Conservation (phyloP, 306 rosid genomes). For the Trifolium subterraneum region DNA sequence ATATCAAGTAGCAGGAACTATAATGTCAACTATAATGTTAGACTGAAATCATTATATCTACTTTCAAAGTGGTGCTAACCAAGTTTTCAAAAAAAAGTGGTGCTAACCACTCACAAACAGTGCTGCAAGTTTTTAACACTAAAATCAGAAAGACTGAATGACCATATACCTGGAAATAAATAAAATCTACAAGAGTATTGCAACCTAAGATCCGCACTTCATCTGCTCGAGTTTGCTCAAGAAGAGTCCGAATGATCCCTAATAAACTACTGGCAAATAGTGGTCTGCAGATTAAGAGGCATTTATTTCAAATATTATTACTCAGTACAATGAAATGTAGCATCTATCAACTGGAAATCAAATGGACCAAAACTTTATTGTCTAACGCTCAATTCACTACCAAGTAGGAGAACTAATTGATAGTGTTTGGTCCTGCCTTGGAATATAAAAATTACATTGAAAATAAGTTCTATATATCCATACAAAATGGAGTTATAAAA, state of each 20-base stretch:
- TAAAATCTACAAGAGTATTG: slow-evolving; percentile 70
- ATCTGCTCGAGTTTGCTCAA: slow-evolving; percentile 73
- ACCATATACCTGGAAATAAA: slow-evolving; percentile 73
- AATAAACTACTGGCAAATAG: slow-evolving; percentile 81
- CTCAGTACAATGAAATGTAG: slow-evolving; percentile 23
- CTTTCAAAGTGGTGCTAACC: slow-evolving; percentile 27
- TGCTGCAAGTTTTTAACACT: slow-evolving; percentile 14
- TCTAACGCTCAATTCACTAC: slow-evolving; percentile 24
- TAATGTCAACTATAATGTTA: slow-evolving; percentile 16
- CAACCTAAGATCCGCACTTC: slow-evolving; percentile 87
- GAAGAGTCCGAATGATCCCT: slow-evolving; percentile 76
- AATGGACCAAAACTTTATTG: slow-evolving; percentile 30
- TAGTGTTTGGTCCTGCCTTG: slow-evolving; percentile 22
- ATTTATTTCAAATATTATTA: slow-evolving; percentile 37
- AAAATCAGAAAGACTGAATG: slow-evolving; percentile 40
- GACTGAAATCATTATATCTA: slow-evolving; percentile 33
- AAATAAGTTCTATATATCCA: slow-evolving; percentile 3
- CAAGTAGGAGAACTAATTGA: slow-evolving; percentile 26
- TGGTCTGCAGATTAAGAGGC: slow-evolving; percentile 72
- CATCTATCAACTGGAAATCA: slow-evolving; percentile 21
- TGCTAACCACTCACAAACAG: slow-evolving; percentile 20
- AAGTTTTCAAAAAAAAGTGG: too few species aligned
- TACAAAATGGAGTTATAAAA: slow-evolving; percentile 15
- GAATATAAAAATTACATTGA: slow-evolving; percentile 8
- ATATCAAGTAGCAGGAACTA: slow-evolving; percentile 27